A percentile compares a stretch with the other conserved stretches of the same genome.
Conservation (phyloP, 78 protist genomes). For the Isochrysis galbana region DNA sequence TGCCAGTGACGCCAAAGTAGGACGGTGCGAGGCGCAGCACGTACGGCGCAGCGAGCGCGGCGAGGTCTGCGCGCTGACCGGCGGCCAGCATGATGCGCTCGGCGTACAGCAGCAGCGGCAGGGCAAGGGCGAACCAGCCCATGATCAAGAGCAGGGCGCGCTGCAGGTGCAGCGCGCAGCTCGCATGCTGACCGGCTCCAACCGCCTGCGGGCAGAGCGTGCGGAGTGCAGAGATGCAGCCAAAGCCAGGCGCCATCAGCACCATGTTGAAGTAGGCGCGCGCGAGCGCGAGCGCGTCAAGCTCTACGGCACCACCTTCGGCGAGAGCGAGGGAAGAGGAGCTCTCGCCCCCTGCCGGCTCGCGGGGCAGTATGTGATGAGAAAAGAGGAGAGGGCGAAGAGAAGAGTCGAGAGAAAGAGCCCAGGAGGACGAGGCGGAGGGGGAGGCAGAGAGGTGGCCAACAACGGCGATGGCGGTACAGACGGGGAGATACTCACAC, state of each 20-base stretch:
- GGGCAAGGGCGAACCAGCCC: not conserved
- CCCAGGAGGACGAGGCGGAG: not conserved
- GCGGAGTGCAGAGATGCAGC: constrained; percentile 7
- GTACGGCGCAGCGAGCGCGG: not conserved
- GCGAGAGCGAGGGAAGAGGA: no score
- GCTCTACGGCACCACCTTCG: not conserved
- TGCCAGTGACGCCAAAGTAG: not conserved
- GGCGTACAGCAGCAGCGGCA: not conserved
- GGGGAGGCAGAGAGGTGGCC: not conserved
- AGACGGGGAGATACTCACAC: not conserved
- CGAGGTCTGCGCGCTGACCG: not conserved
- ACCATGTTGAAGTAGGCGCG: constrained; percentile 3
- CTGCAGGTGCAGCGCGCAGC: not conserved
- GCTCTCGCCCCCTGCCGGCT: no score
- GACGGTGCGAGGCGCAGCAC: not conserved
- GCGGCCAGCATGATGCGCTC: not conserved
- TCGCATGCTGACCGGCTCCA: not conserved
- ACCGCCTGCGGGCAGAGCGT: constrained; percentile 25
- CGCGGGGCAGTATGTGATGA: no score
- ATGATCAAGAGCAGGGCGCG: not conserved
- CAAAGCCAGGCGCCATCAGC: not conserved
- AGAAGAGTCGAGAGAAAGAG: no score
- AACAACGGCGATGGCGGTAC: not conserved
- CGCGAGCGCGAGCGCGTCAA: not conserved
- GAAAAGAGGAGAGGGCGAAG: no score